Percentiles rank a stretch among this genome's conserved stretches.
These are phyloP conservation scores for Larix kaempferi DNA, from an alignment of 75 land plant species.

Conservation along the genomic window DNA sequence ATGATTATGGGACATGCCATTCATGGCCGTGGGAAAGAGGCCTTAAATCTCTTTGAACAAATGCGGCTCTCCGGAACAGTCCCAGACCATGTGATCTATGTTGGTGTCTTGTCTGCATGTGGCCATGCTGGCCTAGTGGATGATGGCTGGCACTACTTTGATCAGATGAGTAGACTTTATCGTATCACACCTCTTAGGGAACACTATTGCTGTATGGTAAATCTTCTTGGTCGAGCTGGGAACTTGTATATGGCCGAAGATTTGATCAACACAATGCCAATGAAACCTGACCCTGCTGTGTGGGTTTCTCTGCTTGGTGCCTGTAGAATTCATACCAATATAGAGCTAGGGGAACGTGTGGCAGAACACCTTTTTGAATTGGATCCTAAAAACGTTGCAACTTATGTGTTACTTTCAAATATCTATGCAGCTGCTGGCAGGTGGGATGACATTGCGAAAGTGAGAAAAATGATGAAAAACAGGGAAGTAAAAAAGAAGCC, in stretches of 20 bases:
- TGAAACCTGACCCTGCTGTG: constrained; percentile 42
- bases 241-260: constrained; percentile 26
- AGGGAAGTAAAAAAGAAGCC: background rate
- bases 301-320: constrained; percentile 60
- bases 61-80: constrained; percentile 29
- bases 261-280: constrained; percentile 49
- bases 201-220: constrained; percentile 67
- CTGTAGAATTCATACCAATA: constrained; percentile 48
- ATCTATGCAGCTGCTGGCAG: constrained; percentile 7
- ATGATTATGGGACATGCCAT: constrained; percentile 43
- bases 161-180: constrained; percentile 31
- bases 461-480: background rate
- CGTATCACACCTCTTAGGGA: constrained; percentile 34
- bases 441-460: background rate
- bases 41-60: constrained; percentile 33
- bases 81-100: constrained; percentile 33
- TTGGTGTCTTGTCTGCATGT: constrained; percentile 51
- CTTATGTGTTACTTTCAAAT: constrained; percentile 5
- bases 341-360: constrained; percentile 40
- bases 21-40: constrained; percentile 38
- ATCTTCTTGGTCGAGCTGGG: constrained; percentile 57
- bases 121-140: constrained; percentile 59
- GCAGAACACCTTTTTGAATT: constrained; percentile 28
- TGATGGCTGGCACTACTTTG: constrained; percentile 40
- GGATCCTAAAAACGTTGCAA: constrained; percentile 1